These are phyloP conservation scores for Candida gigantensis DNA, from an alignment of 1,139 yeast species.

Conservation along the genomic window DNA sequence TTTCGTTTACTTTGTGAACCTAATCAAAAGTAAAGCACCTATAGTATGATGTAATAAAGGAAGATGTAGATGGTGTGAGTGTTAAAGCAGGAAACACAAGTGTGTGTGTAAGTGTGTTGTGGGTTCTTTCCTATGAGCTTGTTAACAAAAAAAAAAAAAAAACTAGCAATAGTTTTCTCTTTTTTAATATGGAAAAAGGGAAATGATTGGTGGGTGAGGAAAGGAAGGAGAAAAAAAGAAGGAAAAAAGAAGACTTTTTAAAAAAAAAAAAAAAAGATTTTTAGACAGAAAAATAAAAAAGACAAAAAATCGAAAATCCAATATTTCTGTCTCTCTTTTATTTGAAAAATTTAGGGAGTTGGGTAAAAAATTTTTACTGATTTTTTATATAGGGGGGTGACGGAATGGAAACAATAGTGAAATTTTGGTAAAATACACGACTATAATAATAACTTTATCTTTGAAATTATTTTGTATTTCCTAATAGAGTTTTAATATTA, in stretches of 20 bases:
- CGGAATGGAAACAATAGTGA: too few species aligned
- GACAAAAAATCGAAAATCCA: slow-evolving; percentile 3
- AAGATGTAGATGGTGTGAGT: too few species aligned
- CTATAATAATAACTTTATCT: too few species aligned
- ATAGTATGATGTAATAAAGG: background rate
- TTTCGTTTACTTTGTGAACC: slow-evolving; percentile 6
- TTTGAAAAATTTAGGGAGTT: too few species aligned
- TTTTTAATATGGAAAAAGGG: background rate
- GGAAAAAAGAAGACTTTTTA: slow-evolving; percentile 7
- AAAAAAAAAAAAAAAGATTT: background rate
- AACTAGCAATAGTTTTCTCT: background rate
- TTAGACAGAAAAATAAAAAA: background rate
- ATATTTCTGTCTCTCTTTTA: background rate
- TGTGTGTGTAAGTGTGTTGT: slow-evolving; percentile 1
- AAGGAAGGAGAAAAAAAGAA: slow-evolving; percentile 1
- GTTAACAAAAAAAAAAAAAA: slow-evolving; percentile 5
- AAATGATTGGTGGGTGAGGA: too few species aligned
- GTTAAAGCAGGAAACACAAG: background rate
- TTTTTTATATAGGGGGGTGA: too few species aligned
- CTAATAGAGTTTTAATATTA: too few species aligned
- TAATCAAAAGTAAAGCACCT: slow-evolving; percentile 4
- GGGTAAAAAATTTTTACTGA: too few species aligned
- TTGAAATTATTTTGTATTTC: too few species aligned
- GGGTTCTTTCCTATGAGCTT: background rate
- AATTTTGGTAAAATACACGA: too few species aligned